Base-by-base conservation (phyloP, 305 asterid genomes). In the Solanum hybrid region DNA sequence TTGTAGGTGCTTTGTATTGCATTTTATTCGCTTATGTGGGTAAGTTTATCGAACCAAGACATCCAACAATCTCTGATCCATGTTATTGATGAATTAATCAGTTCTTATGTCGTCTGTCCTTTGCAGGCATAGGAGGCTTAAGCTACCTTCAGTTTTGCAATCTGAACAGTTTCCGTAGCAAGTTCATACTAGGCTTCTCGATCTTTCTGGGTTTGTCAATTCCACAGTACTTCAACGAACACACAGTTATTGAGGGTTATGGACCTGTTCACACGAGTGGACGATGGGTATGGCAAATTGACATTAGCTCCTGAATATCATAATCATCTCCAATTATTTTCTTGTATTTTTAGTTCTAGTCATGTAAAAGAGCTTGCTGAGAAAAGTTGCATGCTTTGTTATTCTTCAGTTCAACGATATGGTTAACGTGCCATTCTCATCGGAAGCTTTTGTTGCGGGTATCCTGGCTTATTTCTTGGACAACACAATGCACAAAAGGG, bases 171-270 rank as follows among this genome's bases (percentile, higher is more conserved):
- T 97, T 96, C 94, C 91, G 99, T 7, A 96, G 94, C 86, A 95
- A 91, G 91, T 97, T 97, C 91, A 93, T 97, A 85, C 75, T 97
- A 19, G 99, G 99, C 34, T 95, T 97, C 89, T 97, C 98, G 2
- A 90, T 97, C 78, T 96, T 95, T 88, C 92, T 97, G 45, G 99
- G 99, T 77, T 94, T 97, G 90, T 95, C 98, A 10, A 91, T 97
- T 15, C 99, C 99, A 2, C 99, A 96, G 87, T 95, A 97, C 95
- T 97, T 95, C 95, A 96, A 97, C 14, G 98, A 97, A 93, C 93
- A 95, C 93, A 93, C 94, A 10, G 99, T 96, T 27, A 94, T 95
- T n/a, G 91, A 92, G 22, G 97, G 97, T 85, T 94, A 71, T 45
- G 96, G 98, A 37, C 98, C 98, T 0, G 98, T 95, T 89, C 97